These are phyloP conservation scores for Zostera marina DNA, from an alignment of 116 monocot genomes.

Conservation along the genomic window DNA sequence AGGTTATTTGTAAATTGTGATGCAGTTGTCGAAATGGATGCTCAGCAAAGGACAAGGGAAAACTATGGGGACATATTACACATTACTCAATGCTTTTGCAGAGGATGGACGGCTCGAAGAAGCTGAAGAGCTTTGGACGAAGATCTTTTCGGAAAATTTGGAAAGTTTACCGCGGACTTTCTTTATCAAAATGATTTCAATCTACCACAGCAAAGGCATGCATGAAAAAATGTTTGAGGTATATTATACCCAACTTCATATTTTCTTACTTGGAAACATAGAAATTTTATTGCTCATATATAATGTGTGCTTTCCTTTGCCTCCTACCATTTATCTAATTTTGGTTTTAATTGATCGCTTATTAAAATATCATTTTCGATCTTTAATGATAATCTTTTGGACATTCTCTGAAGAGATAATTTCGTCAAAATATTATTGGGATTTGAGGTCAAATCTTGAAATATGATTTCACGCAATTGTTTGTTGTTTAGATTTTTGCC, in stretches of 20 bases:
- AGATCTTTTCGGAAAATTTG: slow-evolving; percentile 64
- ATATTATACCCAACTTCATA: not conserved
- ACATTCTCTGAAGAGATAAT: too few species aligned
- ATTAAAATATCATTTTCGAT: too few species aligned
- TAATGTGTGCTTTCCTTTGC: too few species aligned
- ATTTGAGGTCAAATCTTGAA: too few species aligned
- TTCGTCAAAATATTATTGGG: not conserved
- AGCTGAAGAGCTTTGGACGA: slow-evolving; percentile 68
- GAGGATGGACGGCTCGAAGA: slow-evolving; percentile 90
- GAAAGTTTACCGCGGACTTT: slow-evolving; percentile 76
- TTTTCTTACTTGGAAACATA: not conserved
- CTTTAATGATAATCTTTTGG: too few species aligned
- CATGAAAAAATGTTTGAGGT: slow-evolving; percentile 95
- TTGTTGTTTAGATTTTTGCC: slow-evolving; percentile 45
- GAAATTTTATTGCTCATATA: not conserved
- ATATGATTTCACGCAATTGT: too few species aligned
- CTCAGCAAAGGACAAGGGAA: slow-evolving; percentile 96
- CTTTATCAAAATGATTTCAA: slow-evolving; percentile 67
- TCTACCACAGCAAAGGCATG: slow-evolving; percentile 50
- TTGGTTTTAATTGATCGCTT: too few species aligned
- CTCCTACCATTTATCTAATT: too few species aligned
- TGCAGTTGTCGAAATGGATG: slow-evolving; percentile 91
- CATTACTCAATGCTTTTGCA: slow-evolving; percentile 76
- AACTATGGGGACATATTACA: slow-evolving; percentile 82
- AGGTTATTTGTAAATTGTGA: not conserved